phyloP scores from a whole-genome alignment of 2,329 filamentous ascomycete species.

The Aspergillus alliaceus region DNA sequence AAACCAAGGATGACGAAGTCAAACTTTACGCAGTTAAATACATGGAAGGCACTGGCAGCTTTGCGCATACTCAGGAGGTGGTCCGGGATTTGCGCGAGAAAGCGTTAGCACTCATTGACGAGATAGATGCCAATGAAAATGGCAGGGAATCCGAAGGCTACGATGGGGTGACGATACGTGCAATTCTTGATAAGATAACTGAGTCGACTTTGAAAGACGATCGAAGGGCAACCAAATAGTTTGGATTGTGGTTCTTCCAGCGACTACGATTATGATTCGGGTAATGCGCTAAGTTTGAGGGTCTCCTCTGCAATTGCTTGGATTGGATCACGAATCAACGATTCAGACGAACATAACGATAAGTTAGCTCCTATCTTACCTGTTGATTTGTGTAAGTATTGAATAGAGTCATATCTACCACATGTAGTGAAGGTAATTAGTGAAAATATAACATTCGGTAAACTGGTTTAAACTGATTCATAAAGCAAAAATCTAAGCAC shows the following conservation, averaged over 20 bases:
- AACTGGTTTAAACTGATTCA: neutral
- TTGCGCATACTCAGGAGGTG: slow-evolving; percentile 77
- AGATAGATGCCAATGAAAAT: slow-evolving; percentile 55
- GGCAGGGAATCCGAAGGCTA: slow-evolving; percentile 41
- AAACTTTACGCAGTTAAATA: slow-evolving; percentile 89
- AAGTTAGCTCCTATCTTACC: neutral
- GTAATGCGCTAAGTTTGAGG: neutral
- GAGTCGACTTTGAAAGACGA: slow-evolving; percentile 35
- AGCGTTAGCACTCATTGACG: slow-evolving; percentile 62
- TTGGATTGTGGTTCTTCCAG: neutral
- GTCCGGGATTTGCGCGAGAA: slow-evolving; percentile 63
- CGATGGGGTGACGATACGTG: slow-evolving; percentile 59
- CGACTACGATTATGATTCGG: neutral
- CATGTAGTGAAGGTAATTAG: neutral
- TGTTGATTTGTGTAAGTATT: neutral
- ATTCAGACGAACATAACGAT: neutral
- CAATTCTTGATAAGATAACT: slow-evolving; percentile 69
- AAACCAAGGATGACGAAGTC: slow-evolving; percentile 80
- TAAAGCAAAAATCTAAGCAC: slow-evolving; percentile 2
- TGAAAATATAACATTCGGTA: neutral
- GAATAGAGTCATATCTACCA: neutral
- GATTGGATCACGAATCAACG: neutral
- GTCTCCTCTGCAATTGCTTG: neutral
- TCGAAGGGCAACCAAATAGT: neutral
- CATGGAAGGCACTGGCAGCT: slow-evolving; percentile 87